Conservation (phyloP, 139 green algal species). For the Tetratostichococcus sp. region DNA sequence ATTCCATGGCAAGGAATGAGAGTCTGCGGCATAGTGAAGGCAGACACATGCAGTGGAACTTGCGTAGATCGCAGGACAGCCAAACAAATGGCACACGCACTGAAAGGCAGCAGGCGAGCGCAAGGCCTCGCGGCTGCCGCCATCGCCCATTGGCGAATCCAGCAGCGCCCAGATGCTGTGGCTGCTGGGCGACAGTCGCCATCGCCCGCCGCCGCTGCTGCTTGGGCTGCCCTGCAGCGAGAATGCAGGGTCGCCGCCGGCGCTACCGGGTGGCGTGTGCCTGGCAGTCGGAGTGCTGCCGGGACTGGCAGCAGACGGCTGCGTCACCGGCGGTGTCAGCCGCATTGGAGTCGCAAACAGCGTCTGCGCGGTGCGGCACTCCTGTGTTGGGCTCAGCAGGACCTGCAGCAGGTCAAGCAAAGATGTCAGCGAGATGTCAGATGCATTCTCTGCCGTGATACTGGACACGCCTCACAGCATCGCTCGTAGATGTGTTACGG, state of each 20-base stretch:
- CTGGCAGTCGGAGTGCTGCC: too few relatives aligned
- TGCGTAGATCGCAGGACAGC: not conserved
- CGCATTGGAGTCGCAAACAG: not conserved
- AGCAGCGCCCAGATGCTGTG: slow-evolving; percentile 1
- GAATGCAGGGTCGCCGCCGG: too few relatives aligned
- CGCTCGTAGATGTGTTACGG: too few relatives aligned
- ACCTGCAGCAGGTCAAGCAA: not conserved
- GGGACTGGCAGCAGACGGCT: not conserved
- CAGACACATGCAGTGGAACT: too few relatives aligned
- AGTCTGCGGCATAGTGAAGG: too few relatives aligned
- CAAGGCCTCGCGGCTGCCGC: not conserved
- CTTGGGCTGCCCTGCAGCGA: not conserved
- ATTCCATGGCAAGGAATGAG: too few relatives aligned
- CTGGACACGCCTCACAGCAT: too few relatives aligned
- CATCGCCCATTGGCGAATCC: not conserved
- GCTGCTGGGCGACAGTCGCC: not conserved
- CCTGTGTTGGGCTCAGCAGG: not conserved
- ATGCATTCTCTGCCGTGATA: too few relatives aligned
- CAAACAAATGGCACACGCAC: not conserved
- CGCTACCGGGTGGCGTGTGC: too few relatives aligned
- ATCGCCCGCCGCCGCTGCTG: not conserved
- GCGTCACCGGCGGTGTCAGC: too few relatives aligned
- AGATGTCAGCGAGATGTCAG: too few relatives aligned
- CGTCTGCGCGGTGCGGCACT: not conserved
- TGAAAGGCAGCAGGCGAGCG: not conserved